A percentile compares a stretch with the other conserved stretches of the same genome.
phyloP scores from a whole-genome alignment of 495 filamentous ascomycete genomes.

The Pseudoneurospora amorphoporcata region DNA sequence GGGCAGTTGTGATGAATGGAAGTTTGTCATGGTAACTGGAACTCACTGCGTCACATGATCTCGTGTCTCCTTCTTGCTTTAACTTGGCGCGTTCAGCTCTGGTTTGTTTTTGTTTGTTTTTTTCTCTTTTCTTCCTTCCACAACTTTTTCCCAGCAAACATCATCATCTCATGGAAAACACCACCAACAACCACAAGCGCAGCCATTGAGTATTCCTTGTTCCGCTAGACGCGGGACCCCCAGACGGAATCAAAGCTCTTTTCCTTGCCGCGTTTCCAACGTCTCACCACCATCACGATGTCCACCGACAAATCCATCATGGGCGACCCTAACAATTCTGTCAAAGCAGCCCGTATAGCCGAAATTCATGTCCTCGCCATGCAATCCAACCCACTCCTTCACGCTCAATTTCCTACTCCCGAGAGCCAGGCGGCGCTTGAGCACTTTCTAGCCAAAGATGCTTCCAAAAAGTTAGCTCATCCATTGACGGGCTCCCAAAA shows the following conservation, averaged over 20 bases:
- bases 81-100: not conserved
- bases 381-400: slow-evolving; percentile 28
- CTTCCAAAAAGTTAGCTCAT: not conserved
- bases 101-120: not conserved
- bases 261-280: not conserved
- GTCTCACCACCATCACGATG: not conserved
- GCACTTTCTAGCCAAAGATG: slow-evolving; percentile 17
- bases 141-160: not conserved
- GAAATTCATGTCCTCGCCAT: slow-evolving; percentile 35
- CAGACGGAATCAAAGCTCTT: too few species aligned
- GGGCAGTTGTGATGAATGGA: not conserved
- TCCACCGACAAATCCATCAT: slow-evolving; percentile 4
- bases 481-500: not conserved
- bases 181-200: not conserved
- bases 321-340: slow-evolving; percentile 1
- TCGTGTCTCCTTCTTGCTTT: not conserved
- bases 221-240: not conserved
- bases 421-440: slow-evolving; percentile 14
- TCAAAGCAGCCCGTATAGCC: slow-evolving; percentile 31
- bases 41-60: slow-evolving; percentile 14
- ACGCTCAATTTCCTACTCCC: slow-evolving; percentile 33
- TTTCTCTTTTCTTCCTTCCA: not conserved
- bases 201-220: not conserved
- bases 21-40: not conserved
- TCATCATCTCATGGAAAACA: not conserved